phyloP scores from a whole-genome alignment of 2,329 filamentous ascomycete species.

The Ophiostoma sp. region DNA sequence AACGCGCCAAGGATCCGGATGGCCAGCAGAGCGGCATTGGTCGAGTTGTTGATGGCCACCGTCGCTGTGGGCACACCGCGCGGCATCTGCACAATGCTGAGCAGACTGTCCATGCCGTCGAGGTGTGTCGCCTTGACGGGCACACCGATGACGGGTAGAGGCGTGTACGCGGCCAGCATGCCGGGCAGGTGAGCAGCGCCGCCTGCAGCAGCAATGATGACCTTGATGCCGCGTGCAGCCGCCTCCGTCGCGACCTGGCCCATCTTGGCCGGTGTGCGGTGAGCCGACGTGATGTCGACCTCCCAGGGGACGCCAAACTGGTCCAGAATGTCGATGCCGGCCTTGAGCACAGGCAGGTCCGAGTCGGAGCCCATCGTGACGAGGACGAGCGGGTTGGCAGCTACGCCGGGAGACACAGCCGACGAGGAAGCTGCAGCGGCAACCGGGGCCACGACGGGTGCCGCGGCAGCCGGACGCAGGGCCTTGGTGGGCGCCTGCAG shows the following conservation, averaged over 20 bases:
- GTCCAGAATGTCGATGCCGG: slow-evolving; percentile 65
- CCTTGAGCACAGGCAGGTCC: slow-evolving; percentile 67
- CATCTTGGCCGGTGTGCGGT: slow-evolving; percentile 73
- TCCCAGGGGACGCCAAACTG: slow-evolving; percentile 73
- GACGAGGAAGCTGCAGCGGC: not conserved
- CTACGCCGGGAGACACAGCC: slow-evolving; percentile 24
- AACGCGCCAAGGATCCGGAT: slow-evolving; percentile 32
- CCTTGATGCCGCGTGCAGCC: slow-evolving; percentile 64
- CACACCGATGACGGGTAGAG: slow-evolving; percentile 74
- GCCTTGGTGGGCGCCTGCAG: slow-evolving; percentile 44
- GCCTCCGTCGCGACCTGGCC: slow-evolving; percentile 64
- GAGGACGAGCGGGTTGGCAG: slow-evolving; percentile 60
- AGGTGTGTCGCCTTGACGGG: slow-evolving; percentile 72
- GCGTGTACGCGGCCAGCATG: slow-evolving; percentile 71
- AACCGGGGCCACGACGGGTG: not conserved
- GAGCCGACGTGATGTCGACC: slow-evolving; percentile 75
- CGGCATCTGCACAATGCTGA: slow-evolving; percentile 78
- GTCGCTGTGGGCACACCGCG: slow-evolving; percentile 58
- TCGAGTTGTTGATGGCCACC: slow-evolving; percentile 77
- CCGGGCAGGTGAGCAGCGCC: slow-evolving; percentile 73
- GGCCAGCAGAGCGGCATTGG: slow-evolving; percentile 56
- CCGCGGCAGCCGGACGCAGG: slow-evolving; percentile 37
- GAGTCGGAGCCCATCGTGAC: slow-evolving; percentile 85
- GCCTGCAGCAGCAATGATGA: slow-evolving; percentile 74
- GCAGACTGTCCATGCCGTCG: slow-evolving; percentile 69